Base-by-base conservation (phyloP, 495 filamentous ascomycete genomes). In the Talaromyces wortmannii region DNA sequence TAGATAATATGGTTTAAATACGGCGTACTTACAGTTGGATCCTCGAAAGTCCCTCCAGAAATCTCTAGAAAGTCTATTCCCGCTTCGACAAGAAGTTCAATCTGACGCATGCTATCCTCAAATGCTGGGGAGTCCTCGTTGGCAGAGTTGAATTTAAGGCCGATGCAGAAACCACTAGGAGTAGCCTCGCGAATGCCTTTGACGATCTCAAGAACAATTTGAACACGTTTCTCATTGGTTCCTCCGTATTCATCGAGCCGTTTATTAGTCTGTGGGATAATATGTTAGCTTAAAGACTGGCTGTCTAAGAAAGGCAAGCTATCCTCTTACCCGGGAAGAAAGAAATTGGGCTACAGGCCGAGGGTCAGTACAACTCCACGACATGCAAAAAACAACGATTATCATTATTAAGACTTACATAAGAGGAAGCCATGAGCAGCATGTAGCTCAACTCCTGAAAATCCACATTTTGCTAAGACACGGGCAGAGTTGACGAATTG, bases 91-190 rank as follows among this genome's bases (percentile, higher is more conserved):
- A 55, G 29, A 16, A 55, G 43, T 31, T 6, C 4, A 47, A 55
- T 55, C 33, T 55, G 52, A 47, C 40, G n/a, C 15, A 46, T 23
- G 6, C 15, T 74, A 17, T 77, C 75, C 58, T 76, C 73, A 52
- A 82, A 63, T 48, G 67, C 70, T 6, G 68, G 57, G 11, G 62
- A 65, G 64, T 69, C 70, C 63, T 74, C 71, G 57, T 85, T 83
- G 1, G 74, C 79, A 6, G 80, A 83, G 63, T 85, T 87, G 36
- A 87, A 57, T 63, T 86, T 86, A 42, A 85, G 73, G 16, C 82
- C 82, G 42, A 87, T 73, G 47, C 66, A 70, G 60, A 87, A 85
- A 0, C 60, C 64, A 6, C 65, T 4, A 42, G 31, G 33, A 3
- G 42, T 32, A 44, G 32, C 50, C 50, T 45, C 32, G 18, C 30